A percentile compares a stretch with the other conserved stretches of the same genome.
Conservation (phyloP, 495 filamentous ascomycete species). For the Chlorociboria aeruginascens region DNA sequence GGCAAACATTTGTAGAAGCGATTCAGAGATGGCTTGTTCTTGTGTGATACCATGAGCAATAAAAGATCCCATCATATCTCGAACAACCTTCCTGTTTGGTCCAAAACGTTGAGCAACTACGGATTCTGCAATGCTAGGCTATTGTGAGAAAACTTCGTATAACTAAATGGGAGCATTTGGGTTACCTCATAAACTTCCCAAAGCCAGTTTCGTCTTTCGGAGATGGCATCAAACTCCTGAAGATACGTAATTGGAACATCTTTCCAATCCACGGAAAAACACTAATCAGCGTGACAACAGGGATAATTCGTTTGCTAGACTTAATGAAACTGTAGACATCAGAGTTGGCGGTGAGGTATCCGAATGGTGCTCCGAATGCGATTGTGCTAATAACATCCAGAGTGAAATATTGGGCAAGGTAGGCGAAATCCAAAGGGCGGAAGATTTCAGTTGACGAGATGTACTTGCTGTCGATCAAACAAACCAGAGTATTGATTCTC, state of each 20-base stretch:
- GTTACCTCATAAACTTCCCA: conserved; percentile 4
- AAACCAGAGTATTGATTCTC: conserved; percentile 26
- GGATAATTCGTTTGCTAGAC: conserved; percentile 1
- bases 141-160: too few species aligned
- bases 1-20: conserved; percentile 25
- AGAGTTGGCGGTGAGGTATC: conserved; percentile 1
- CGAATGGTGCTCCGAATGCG: conserved; percentile 36
- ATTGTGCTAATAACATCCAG: conserved; percentile 36
- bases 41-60: conserved; percentile 27
- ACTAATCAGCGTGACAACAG: conserved; percentile 1
- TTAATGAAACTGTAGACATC: conserved; percentile 5
- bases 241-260: not conserved
- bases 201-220: conserved; percentile 1
- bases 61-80: conserved; percentile 36
- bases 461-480: conserved; percentile 25
- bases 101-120: conserved; percentile 25
- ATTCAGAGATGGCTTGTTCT: conserved; percentile 28
- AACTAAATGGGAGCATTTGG: too few species aligned
- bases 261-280: conserved; percentile 1
- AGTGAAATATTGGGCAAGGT: conserved; percentile 34
- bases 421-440: conserved; percentile 33
- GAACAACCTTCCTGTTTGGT: conserved; percentile 15
- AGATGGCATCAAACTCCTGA: conserved; percentile 3
- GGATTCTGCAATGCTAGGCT: conserved; percentile 10
- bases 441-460: conserved; percentile 17